A percentile compares a stretch with the other conserved stretches of the same genome.
Conservation (phyloP, 768 basidiomycete species). For the Cyclocybe aegerita region DNA sequence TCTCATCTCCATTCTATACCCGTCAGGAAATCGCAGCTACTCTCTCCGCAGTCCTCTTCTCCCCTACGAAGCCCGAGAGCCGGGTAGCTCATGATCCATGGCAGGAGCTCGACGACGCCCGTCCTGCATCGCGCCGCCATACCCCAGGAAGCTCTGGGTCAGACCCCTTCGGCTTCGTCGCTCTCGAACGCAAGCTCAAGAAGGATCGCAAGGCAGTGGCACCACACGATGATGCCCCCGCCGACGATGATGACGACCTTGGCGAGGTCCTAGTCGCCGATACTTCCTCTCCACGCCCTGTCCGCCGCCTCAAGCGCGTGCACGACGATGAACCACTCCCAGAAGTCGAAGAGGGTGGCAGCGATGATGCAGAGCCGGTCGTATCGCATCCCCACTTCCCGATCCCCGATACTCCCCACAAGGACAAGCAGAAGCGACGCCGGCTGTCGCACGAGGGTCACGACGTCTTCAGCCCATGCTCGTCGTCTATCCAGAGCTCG, state of each 20-base stretch:
- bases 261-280: conserved; percentile 23
- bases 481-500: conserved; percentile 28
- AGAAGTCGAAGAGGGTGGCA: conserved; percentile 8
- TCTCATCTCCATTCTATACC: conserved; percentile 8
- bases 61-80: conserved; percentile 9
- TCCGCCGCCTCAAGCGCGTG: conserved; percentile 19
- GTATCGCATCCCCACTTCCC: conserved; percentile 11
- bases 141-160: conserved; percentile 24
- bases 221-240: neutral
- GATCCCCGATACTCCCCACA: conserved; percentile 34
- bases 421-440: conserved; percentile 28
- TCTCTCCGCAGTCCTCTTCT: conserved; percentile 3
- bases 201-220: conserved; percentile 31
- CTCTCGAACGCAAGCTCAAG: conserved; percentile 51
- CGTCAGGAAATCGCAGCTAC: neutral
- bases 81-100: conserved; percentile 16
- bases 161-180: conserved; percentile 60
- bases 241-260: conserved; percentile 12
- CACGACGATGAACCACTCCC: conserved; percentile 5
- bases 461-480: conserved; percentile 33
- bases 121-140: conserved; percentile 12
- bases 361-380: neutral
- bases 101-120: conserved; percentile 19
- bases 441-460: conserved; percentile 24
- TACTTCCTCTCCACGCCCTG: conserved; percentile 28